These are phyloP conservation scores for Apiospora marii DNA, from an alignment of 2,329 filamentous ascomycete genomes.

Conservation along the genomic window DNA sequence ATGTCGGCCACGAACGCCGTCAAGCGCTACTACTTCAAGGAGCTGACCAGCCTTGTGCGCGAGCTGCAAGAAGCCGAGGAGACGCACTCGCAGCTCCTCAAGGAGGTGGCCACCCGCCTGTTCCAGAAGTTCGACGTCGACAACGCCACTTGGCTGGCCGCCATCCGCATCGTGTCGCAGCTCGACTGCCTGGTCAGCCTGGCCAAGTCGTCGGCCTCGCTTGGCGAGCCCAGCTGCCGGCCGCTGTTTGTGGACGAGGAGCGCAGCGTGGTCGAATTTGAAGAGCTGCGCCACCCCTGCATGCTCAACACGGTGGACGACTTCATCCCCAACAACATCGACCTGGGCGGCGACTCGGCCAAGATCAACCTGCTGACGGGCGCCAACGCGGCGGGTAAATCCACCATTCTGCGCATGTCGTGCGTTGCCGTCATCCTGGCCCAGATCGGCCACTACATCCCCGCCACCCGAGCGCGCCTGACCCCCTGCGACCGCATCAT, in stretches of 20 bases:
- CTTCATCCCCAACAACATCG: conserved; percentile 96
- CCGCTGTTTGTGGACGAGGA: conserved; percentile 87
- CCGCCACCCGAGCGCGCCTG: conserved; percentile 80
- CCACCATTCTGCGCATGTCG: conserved; percentile 94
- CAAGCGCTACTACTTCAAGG: conserved; percentile 92
- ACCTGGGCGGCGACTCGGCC: conserved; percentile 78
- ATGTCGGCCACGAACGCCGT: conserved; percentile 93
- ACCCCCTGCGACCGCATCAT: conserved; percentile 97
- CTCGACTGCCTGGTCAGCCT: conserved; percentile 95
- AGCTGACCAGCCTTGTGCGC: conserved; percentile 83
- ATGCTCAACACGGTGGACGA: conserved; percentile 89
- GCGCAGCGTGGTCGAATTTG: conserved; percentile 87
- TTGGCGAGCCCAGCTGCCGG: conserved; percentile 88
- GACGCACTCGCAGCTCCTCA: conserved; percentile 88
- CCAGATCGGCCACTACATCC: conserved; percentile 93
- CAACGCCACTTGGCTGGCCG: conserved; percentile 84
- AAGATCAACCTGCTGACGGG: conserved; percentile 94
- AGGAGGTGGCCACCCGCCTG: conserved; percentile 84
- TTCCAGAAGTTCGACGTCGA: conserved; percentile 88
- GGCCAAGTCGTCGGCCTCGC: conserved; percentile 82
- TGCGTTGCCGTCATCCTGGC: conserved; percentile 98
- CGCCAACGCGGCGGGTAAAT: conserved; percentile 97
- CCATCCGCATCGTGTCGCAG: conserved; percentile 89
- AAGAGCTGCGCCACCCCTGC: conserved; percentile 92
- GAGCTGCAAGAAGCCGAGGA: conserved; percentile 94